These are phyloP conservation scores for Microsporum ferrugineum DNA, from an alignment of 2,329 filamentous ascomycete genomes.

Conservation along the genomic window DNA sequence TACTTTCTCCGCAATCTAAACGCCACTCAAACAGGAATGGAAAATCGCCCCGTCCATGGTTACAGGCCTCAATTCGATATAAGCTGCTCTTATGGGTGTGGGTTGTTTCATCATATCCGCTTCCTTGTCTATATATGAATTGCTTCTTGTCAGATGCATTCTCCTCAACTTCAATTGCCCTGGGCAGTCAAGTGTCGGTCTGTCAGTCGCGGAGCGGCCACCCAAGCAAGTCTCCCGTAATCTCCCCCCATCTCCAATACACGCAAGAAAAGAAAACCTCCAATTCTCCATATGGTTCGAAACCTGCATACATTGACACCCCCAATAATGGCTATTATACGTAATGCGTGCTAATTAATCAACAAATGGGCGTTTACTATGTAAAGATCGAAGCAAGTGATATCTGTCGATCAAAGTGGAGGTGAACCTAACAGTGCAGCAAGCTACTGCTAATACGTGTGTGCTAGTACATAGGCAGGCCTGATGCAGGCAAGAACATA, in stretches of 20 bases:
- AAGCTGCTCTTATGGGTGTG: not conserved
- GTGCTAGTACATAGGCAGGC: not conserved
- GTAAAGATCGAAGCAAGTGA: not conserved
- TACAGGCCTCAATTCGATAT: not conserved
- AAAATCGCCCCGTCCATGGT: not conserved
- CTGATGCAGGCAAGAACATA: not conserved
- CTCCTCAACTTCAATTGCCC: not conserved
- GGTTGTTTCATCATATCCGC: not conserved
- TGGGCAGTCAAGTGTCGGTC: not conserved
- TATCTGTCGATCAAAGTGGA: not conserved
- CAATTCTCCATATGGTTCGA: not conserved
- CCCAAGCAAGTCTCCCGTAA: not conserved
- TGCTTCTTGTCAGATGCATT: not conserved
- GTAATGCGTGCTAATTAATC: not conserved
- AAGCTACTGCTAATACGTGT: not conserved
- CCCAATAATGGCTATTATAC: not conserved
- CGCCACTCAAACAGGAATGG: conserved; percentile 1
- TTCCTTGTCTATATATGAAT: not conserved
- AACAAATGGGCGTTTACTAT: not conserved
- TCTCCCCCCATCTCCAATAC: not conserved
- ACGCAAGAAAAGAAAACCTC: not conserved
- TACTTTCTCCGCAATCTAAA: not conserved
- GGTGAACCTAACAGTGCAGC: not conserved
- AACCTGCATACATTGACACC: not conserved
- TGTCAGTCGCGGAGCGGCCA: not conserved